Base-by-base conservation (phyloP, 192 early-diverging fungal genomes). In the Radiomyces spectabilis region DNA sequence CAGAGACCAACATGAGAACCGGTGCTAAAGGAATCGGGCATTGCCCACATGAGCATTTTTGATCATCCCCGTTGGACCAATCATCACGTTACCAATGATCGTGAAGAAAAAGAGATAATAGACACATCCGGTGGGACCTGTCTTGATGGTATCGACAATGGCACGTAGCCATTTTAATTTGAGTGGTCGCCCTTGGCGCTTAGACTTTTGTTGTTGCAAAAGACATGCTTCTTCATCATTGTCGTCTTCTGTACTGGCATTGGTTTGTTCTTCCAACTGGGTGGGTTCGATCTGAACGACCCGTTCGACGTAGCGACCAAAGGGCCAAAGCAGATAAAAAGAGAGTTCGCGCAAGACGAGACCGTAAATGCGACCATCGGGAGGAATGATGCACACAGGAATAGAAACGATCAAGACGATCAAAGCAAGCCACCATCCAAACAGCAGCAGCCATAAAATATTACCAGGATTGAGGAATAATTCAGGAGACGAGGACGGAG, bases 291-390 rank as follows among this genome's bases (percentile, higher is more conserved):
- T 55, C 22, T 66, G 74, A 34, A 75, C 72, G 0, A 51, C 45
- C 16, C 82, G 78, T 53, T 89, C 89, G 13, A 96, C 87, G 68
- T 91, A 93, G 53, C 91, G 87, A 6, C 93, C 94, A 80, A 98
- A 98, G 6, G 95, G 95, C 91, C 91, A 95, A 18, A 98, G 70
- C n/a, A 96, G 71, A 53, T 98, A 98, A 43, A 78, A 70, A 26
- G 85, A 80, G 0, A 96, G 74, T 44, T 88, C 93, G 0, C 84
- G 52, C 4, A 92, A 57, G 5, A 94, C 86, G 39, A 78, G 52
- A 3, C 75, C 72, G 63, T 85, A 88, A 26, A 37, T 47, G n/a
- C 45, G 59, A 16, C 87, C 84, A 52, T 73, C 78, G 42, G 57
- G 64, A 0, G 82, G 82, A 19, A 77, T 64, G 0, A 78, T 50